These are phyloP conservation scores for Guillardia theta DNA, from an alignment of 78 protist genomes.

Conservation along the genomic window DNA sequence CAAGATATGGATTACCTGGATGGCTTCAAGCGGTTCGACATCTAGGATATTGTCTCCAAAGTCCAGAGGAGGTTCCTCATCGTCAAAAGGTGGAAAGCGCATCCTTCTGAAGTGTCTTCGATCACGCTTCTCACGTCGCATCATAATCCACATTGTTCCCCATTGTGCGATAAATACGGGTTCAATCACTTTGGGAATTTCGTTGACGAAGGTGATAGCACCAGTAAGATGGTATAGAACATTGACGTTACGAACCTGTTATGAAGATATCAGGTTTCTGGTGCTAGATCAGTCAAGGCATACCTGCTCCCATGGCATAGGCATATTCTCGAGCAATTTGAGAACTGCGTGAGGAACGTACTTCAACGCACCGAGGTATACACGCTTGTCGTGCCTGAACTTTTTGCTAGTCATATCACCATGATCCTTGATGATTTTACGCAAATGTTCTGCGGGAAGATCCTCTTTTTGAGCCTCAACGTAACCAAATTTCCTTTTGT, in stretches of 20 bases:
- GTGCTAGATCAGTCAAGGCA: no score
- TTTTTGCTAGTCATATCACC: conserved; percentile 96
- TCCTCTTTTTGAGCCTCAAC: conserved; percentile 80
- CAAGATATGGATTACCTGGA: conserved; percentile 12
- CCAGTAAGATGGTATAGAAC: conserved; percentile 97
- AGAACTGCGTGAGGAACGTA: conserved; percentile 97
- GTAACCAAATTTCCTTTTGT: conserved; percentile 89
- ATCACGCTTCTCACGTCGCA: conserved; percentile 98
- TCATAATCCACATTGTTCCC: conserved; percentile 99
- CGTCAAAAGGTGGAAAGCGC: conserved; percentile 95
- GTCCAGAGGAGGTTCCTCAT: conserved; percentile 98
- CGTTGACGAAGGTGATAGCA: conserved; percentile 99
- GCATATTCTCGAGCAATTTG: conserved; percentile 99
- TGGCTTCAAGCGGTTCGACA: conserved; percentile 92
- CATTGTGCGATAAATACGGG: conserved; percentile 98
- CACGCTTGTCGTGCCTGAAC: conserved; percentile 95
- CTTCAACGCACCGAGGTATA: conserved; percentile 98
- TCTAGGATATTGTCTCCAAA: conserved; percentile 96
- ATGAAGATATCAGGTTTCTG: no score
- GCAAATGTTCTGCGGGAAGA: conserved; percentile 94
- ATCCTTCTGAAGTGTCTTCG: conserved; percentile 96
- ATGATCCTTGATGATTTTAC: conserved; percentile 97
- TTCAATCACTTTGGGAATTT: conserved; percentile 96
- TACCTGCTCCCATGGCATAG: conserved; percentile 96
- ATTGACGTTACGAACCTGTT: conserved; percentile 84